Evolutionary conservation across 768 basidiomycete genomes (phyloP), one percentile per base, ranked within the genome.

Genomic region (Dendrothele bispora): DNA sequence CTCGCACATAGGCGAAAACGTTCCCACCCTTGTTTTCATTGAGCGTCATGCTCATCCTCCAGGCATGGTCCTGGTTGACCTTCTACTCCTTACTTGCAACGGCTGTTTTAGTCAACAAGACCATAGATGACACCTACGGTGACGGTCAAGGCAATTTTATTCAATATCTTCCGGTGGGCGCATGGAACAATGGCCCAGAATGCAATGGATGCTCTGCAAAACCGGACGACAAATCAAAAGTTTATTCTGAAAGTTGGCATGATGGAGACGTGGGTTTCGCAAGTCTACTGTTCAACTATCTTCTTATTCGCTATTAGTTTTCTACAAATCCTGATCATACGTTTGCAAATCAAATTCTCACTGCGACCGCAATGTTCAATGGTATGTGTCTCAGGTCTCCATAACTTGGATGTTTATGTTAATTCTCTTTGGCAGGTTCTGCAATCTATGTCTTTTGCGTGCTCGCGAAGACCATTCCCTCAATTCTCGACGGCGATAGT

Each of bases 381-480:
- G 74, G 74, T 73, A 45, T 39, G 58, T 52, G 17, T n/a, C 34
- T 35, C 6, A 21, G 18, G 12, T 12, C 21, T 8, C 25, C 21
- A 36, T 32, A 20, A 11, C 10, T 17, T 22, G 22, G 11, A 8
- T 14, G 8, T 2, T 28, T 25, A 26, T 22, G 7, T 7, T 28
- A 20, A 24, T 24, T 25, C 30, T n/a, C 20, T 25, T 4, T 15
- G 17, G 25, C 20, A 77, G 74, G 74, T 8, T 63, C 69, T n/a
- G 73, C 74, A 1, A 55, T 78, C n/a, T 76, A 75, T 54, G 69
- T 76, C 4, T 73, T 62, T 50, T 72, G 71, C 49, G 62, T 65
- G 17, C 51, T 71, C 11, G 57, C 72, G 0, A 56, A 62, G 32
- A 57, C 62, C 3, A 48, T 40, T 20, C 42, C 24, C 12, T 30